A percentile compares a stretch with the other conserved stretches of the same genome.
These are phyloP conservation scores for Ustilago curta DNA, from an alignment of 1,284 basidiomycete species.

Conservation along the genomic window DNA sequence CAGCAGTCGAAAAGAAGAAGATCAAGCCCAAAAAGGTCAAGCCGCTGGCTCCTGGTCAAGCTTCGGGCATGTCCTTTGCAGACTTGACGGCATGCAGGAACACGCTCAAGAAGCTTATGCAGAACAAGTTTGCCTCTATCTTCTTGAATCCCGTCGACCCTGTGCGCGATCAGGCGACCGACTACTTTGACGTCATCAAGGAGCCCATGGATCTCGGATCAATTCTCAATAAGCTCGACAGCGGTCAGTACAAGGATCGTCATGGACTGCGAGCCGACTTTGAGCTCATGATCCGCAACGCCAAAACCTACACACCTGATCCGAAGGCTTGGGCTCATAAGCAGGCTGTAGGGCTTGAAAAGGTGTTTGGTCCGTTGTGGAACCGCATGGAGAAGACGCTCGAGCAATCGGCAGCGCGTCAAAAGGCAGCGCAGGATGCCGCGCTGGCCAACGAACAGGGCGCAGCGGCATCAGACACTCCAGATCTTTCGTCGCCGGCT, in stretches of 20 bases:
- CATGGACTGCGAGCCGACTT: constrained; percentile 88
- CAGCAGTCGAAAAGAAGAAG: constrained; percentile 68
- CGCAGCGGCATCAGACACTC: constrained; percentile 16
- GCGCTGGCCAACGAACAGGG: constrained; percentile 30
- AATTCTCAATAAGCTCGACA: constrained; percentile 86
- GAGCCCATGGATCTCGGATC: constrained; percentile 95
- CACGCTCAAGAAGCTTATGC: constrained; percentile 81
- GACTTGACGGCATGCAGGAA: constrained; percentile 85
- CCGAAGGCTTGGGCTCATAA: constrained; percentile 80
- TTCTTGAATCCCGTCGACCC: constrained; percentile 87
- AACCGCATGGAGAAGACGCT: constrained; percentile 69
- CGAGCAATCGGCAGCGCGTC: constrained; percentile 65
- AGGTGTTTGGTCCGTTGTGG: constrained; percentile 86
- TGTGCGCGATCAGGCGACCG: constrained; percentile 67
- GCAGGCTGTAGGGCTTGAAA: constrained; percentile 81
- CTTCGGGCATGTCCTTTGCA: constrained; percentile 81
- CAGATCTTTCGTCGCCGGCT: constrained; percentile 25
- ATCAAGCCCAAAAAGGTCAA: constrained; percentile 67
- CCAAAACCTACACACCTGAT: constrained; percentile 82
- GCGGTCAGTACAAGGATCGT: constrained; percentile 83
- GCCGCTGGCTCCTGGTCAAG: constrained; percentile 73
- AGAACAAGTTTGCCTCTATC: constrained; percentile 75
- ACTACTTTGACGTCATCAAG: constrained; percentile 88
- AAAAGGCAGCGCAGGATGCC: constrained; percentile 51
- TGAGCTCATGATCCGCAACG: constrained; percentile 87